These are phyloP conservation scores for Fonsecaea pugnacius DNA, from an alignment of 2,329 filamentous ascomycete genomes.

Conservation along the genomic window DNA sequence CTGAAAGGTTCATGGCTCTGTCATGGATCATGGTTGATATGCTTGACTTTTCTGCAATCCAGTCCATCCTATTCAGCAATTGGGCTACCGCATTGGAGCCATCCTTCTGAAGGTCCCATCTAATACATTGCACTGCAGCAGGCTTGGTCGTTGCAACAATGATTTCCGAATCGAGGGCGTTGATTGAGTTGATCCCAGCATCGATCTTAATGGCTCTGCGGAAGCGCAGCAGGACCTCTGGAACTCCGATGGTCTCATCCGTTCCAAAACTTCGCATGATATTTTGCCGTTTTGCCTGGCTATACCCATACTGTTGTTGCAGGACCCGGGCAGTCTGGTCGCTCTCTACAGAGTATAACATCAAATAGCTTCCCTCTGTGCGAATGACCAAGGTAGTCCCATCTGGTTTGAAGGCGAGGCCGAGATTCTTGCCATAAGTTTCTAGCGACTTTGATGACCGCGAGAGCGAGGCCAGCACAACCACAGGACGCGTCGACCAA, in stretches of 20 bases:
- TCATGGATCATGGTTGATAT: slow-evolving; percentile 90
- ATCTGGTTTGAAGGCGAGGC: slow-evolving; percentile 85
- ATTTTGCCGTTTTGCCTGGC: slow-evolving; percentile 53
- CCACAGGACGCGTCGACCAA: slow-evolving; percentile 96
- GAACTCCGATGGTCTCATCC: slow-evolving; percentile 79
- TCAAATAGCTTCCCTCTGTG: slow-evolving; percentile 81
- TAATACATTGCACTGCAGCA: slow-evolving; percentile 93
- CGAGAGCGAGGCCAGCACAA: slow-evolving; percentile 80
- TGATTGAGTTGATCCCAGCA: slow-evolving; percentile 83
- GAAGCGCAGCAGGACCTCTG: slow-evolving; percentile 88
- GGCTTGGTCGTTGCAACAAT: slow-evolving; percentile 90
- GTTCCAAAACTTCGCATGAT: slow-evolving; percentile 63
- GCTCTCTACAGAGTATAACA: slow-evolving; percentile 89
- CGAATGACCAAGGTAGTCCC: slow-evolving; percentile 90
- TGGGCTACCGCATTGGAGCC: slow-evolving; percentile 90
- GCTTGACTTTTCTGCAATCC: slow-evolving; percentile 76
- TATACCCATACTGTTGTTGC: slow-evolving; percentile 71
- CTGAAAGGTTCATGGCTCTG: slow-evolving; percentile 91
- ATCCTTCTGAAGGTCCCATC: slow-evolving; percentile 82
- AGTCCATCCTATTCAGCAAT: slow-evolving; percentile 82
- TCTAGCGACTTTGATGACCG: slow-evolving; percentile 79
- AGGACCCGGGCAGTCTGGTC: slow-evolving; percentile 84
- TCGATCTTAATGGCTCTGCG: slow-evolving; percentile 98
- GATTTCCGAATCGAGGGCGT: slow-evolving; percentile 90
- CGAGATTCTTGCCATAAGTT: slow-evolving; percentile 82